Conservation (phyloP, 805 yeast genomes). For the Sporopachydermia lactativora region DNA sequence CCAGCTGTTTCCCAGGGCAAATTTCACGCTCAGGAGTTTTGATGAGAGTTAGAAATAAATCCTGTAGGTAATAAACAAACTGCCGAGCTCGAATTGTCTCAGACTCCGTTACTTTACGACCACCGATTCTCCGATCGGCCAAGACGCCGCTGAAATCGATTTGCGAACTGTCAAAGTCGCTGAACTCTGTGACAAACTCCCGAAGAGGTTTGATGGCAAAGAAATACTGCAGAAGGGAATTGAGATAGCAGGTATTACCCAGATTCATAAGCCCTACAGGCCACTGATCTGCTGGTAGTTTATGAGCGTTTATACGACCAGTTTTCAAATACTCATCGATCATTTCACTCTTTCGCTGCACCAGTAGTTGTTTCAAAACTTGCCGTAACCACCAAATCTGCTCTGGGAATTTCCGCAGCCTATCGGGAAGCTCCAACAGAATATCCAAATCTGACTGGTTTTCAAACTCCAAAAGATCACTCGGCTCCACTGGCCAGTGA, state of each 20-base stretch:
- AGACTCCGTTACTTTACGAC: conserved; percentile 60
- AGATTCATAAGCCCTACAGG: conserved; percentile 91
- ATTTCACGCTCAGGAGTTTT: conserved; percentile 48
- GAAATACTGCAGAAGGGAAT: conserved; percentile 81
- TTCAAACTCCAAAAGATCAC: background rate
- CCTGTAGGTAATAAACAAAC: conserved; percentile 60
- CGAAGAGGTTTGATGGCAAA: conserved; percentile 77
- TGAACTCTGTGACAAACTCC: conserved; percentile 44
- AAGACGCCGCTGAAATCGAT: conserved; percentile 21
- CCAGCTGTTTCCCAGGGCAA: conserved; percentile 71
- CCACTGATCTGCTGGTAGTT: conserved; percentile 40
- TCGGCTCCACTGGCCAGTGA: background rate
- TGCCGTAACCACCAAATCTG: conserved; percentile 43
- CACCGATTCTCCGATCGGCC: conserved; percentile 64
- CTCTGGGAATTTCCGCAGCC: conserved; percentile 18
- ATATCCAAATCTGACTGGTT: background rate
- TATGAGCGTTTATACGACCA: conserved; percentile 47
- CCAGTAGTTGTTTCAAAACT: conserved; percentile 43
- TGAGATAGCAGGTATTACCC: conserved; percentile 91
- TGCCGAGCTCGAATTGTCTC: conserved; percentile 76
- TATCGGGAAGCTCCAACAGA: background rate
- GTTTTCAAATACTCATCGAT: conserved; percentile 41
- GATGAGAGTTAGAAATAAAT: conserved; percentile 57
- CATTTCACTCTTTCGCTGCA: conserved; percentile 36
- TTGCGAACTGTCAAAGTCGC: conserved; percentile 15